Evolutionary conservation across 2,329 filamentous ascomycete species (phyloP).

Genomic region (Ophidiomyces ophidiicola): DNA sequence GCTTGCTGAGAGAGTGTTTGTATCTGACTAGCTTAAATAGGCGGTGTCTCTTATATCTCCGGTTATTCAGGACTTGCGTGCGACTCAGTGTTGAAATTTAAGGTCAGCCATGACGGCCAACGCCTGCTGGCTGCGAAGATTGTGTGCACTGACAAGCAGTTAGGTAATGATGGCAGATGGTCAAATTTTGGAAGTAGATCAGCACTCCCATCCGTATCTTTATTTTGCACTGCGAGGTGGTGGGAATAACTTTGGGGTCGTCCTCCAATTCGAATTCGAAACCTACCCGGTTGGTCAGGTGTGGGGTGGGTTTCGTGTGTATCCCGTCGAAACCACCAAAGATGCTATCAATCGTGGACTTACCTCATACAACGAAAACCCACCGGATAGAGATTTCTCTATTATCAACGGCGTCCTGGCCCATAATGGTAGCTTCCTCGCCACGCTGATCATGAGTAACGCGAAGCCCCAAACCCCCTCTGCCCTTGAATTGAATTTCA

Average conservation of each 20-base stretch:
- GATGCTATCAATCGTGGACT: slow-evolving; percentile 4
- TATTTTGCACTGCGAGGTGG: slow-evolving; percentile 41
- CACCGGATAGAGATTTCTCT: slow-evolving; percentile 18
- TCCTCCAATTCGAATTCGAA: slow-evolving; percentile 28
- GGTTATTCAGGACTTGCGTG: slow-evolving; percentile 26
- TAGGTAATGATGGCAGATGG: slow-evolving; percentile 33
- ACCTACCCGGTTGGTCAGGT: slow-evolving; percentile 27
- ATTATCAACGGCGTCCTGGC: slow-evolving; percentile 26
- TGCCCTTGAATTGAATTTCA: slow-evolving; percentile 25
- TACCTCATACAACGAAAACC: neutral
- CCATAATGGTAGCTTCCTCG: slow-evolving; percentile 21
- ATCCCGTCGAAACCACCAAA: slow-evolving; percentile 13
- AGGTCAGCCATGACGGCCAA: slow-evolving; percentile 17
- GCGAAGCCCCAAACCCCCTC: slow-evolving; percentile 17
- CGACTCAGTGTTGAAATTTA: slow-evolving; percentile 27
- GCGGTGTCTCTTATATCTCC: slow-evolving; percentile 28
- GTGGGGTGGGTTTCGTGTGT: slow-evolving; percentile 30
- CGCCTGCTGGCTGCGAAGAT: neutral
- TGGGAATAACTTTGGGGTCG: slow-evolving; percentile 32
- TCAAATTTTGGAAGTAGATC: slow-evolving; percentile 26
- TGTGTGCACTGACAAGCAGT: slow-evolving; percentile 14
- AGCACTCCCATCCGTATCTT: slow-evolving; percentile 31
- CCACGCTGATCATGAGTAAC: slow-evolving; percentile 23
- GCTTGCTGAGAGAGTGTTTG: neutral
- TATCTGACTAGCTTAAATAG: slow-evolving; percentile 1